Evolutionary conservation across 1,139 yeast species (phyloP), one percentile per base, ranked within the genome.

Genomic region (Diutina scorzettiae): DNA sequence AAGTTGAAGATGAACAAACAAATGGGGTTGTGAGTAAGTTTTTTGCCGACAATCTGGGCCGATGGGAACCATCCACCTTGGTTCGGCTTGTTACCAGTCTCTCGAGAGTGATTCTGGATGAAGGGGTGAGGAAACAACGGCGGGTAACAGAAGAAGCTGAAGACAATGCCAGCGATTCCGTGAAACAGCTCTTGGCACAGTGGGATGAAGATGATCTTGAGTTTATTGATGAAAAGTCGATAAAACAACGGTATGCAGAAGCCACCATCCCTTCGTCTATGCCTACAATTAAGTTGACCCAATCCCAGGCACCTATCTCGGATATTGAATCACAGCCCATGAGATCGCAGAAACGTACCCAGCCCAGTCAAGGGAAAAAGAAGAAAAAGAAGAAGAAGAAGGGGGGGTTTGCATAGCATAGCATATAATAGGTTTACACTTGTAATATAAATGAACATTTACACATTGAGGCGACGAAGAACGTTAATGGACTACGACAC

Each of bases 311-410:
- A 11, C 9, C 9, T 14, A 12, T 16, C 33, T 5, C 37, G 18
- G 27, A 9, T 20, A n/a, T 20, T 5, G 20, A n/a, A 12, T 4
- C 29, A 14, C 8, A 28, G 5, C 19, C n/a, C 20, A 8, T 23
- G 18, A 5, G 19, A 14, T 3, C 29, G 11, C n/a, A 23, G 6
- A 34, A 34, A 14, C 39, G 39, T 5, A 34, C 27, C 20, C 25
- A 23, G 17, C 27, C 39, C 9, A 34, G 39, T 16, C 39, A 34
- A n/a, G 8, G 17, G 28, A 5, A 4, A 6, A 20, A 20, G 27
- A 33, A 34, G 12, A 21, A 23, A 6, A 32, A 32, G 16, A 34
- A 34, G 39, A 34, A 34, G 39, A 34, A 34, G 16, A 32, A 32
- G 27, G 29, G 39, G 7, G 39, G 39, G 3, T 34, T 34, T 16